phyloP scores from a whole-genome alignment of 2,329 filamentous ascomycete species.

The Colletotrichum spinosum region DNA sequence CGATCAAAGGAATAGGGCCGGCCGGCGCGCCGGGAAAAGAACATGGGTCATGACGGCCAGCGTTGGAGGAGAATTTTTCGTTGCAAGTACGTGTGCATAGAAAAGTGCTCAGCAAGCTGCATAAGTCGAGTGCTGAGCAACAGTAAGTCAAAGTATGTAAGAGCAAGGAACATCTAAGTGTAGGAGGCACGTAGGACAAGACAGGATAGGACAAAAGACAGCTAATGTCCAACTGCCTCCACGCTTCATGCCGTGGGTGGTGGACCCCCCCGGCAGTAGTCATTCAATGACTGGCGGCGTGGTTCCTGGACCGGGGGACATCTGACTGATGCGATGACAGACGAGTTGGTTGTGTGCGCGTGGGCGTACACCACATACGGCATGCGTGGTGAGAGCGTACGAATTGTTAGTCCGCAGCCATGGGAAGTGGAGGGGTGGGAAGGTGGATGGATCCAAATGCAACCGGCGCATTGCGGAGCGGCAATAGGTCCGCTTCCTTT shows the following conservation, averaged over 20 bases:
- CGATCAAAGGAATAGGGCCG: conserved; percentile 17
- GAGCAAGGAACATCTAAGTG: conserved; percentile 1
- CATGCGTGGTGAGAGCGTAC: conserved; percentile 9
- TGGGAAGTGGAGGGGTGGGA: conserved; percentile 29
- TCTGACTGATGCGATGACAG: conserved; percentile 32
- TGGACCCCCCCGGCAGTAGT: conserved; percentile 24
- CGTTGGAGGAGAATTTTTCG: conserved; percentile 19
- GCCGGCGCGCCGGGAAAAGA: conserved; percentile 12
- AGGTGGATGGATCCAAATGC: conserved; percentile 22
- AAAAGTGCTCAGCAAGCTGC: conserved; percentile 26
- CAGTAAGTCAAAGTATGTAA: conserved; percentile 8
- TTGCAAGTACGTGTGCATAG: conserved; percentile 18
- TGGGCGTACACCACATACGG: too few species aligned
- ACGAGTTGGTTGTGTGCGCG: conserved; percentile 22
- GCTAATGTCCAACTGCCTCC: conserved; percentile 28
- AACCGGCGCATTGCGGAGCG: conserved; percentile 26
- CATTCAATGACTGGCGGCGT: conserved; percentile 25
- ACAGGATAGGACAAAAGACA: conserved; percentile 15
- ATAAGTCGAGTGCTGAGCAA: conserved; percentile 23
- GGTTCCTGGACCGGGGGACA: conserved; percentile 31
- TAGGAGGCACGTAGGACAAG: not conserved
- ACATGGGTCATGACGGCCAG: conserved; percentile 16
- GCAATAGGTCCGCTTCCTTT: conserved; percentile 15
- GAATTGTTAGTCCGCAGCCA: conserved; percentile 11
- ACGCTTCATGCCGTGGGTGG: conserved; percentile 29